Base-by-base conservation (phyloP, 176 grass and related monocot genomes). In the Oryza glumipatula region DNA sequence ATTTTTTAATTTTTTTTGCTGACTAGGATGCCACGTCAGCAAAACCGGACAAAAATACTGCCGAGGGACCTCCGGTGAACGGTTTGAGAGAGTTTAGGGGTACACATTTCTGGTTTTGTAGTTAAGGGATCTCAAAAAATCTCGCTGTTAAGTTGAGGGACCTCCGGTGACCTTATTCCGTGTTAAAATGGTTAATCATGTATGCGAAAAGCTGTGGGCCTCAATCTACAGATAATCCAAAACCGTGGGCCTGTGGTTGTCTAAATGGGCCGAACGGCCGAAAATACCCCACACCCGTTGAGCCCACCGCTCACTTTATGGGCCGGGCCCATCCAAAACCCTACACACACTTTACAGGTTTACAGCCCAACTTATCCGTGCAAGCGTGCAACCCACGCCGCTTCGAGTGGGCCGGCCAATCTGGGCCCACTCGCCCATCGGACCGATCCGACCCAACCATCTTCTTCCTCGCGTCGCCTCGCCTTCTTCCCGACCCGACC, bases 311-410 rank as follows among this genome's bases (percentile, higher is more conserved):
- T 45, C 0, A 43, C 36, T 45, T 44, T 43, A 23, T 78, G 14
- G 60, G 38, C 22, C 14, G 7, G 35, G 0, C 35, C 19, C 3
- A 11, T 38, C 6, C 21, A 21, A 39, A 3, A 9, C 14, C 14
- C 73, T 22, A 54, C 30, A 65, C 21, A 64, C 26, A 41, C 39
- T 41, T 86, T 85, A 60, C 39, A 41, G 6, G 39, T 41, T 36
- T 41, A 49, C 68, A 86, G 84, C 84, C 67, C 83, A 47, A 19
- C 16, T 23, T 9, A 44, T 5, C 48, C 11, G 33, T 70, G 39
- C 39, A 41, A 41, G 39, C 4, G 39, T 41, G 54, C 26, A 45
- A 33, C n/a, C 58, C 58, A 63, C 58, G n/a, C 58, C 11, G 58
- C 0, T n/a, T 23, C 8, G n/a, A 63, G n/a, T 63, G 52, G 17